Conservation (phyloP, 2,329 filamentous ascomycete genomes). For the Venturia pyrina region DNA sequence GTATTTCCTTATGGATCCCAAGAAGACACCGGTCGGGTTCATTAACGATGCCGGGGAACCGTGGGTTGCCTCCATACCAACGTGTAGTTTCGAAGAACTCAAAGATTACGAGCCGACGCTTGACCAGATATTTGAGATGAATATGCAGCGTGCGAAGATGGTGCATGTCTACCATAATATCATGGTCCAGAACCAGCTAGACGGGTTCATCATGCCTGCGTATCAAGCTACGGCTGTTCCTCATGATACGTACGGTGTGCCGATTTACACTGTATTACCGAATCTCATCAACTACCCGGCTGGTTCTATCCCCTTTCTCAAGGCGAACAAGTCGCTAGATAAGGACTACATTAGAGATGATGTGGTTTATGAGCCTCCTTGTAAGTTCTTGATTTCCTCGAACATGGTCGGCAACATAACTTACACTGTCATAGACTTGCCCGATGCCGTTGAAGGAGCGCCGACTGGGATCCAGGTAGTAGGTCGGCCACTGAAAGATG, state of each 20-base stretch:
- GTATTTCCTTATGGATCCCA: constrained; percentile 32
- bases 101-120: constrained; percentile 25
- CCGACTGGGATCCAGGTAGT: constrained; percentile 40
- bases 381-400: constrained; percentile 17
- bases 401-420: background rate
- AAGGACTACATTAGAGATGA: constrained; percentile 28
- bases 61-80: constrained; percentile 30
- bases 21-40: constrained; percentile 23
- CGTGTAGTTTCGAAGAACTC: constrained; percentile 21
- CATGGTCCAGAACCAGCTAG: constrained; percentile 35
- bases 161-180: constrained; percentile 32
- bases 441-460: constrained; percentile 31
- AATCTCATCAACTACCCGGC: constrained; percentile 47
- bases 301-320: constrained; percentile 37
- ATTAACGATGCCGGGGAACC: constrained; percentile 35
- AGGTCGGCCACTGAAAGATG: constrained; percentile 37
- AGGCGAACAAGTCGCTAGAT: constrained; percentile 33
- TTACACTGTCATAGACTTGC: constrained; percentile 27
- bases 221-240: constrained; percentile 41
- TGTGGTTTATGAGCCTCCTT: constrained; percentile 26
- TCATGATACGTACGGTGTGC: constrained; percentile 41
- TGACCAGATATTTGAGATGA: constrained; percentile 33
- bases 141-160: constrained; percentile 27
- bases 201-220: constrained; percentile 40
- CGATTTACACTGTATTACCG: constrained; percentile 39